These are phyloP conservation scores for Cantharellus anzutake DNA, from an alignment of 768 basidiomycete genomes.

Conservation along the genomic window DNA sequence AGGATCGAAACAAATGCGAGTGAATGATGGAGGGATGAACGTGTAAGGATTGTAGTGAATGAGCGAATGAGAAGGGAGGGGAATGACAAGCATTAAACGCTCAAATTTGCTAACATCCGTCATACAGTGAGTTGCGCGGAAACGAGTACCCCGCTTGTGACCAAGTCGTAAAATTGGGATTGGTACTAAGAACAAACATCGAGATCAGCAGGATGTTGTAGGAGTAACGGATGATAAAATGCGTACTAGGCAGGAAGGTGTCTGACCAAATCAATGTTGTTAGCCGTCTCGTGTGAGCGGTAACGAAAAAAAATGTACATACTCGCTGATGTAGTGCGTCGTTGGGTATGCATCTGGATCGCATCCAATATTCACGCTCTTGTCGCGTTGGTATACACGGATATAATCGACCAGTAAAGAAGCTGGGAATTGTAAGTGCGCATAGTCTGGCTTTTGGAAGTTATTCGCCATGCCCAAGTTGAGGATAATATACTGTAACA, in stretches of 20 bases:
- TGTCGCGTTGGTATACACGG: conserved; percentile 66
- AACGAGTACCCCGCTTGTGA: conserved; percentile 50
- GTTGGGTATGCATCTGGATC: conserved; percentile 67
- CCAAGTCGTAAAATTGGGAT: conserved; percentile 82
- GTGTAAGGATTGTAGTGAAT: too few relatives aligned
- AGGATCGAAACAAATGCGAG: too few relatives aligned
- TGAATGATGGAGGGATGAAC: too few relatives aligned
- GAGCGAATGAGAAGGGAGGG: too few relatives aligned
- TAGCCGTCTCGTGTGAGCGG: neutral
- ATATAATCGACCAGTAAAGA: conserved; percentile 81
- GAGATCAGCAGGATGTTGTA: neutral
- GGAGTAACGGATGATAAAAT: neutral
- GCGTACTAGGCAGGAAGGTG: conserved; percentile 38
- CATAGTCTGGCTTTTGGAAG: conserved; percentile 58
- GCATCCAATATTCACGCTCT: conserved; percentile 49
- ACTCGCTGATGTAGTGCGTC: conserved; percentile 34
- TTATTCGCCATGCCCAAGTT: conserved; percentile 66
- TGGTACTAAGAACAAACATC: conserved; percentile 12
- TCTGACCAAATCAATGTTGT: conserved; percentile 9
- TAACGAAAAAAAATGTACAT: conserved; percentile 1
- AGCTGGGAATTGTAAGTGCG: conserved; percentile 55
- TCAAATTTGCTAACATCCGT: conserved; percentile 16
- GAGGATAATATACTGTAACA: conserved; percentile 54
- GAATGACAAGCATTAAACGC: too few relatives aligned
- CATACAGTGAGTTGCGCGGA: conserved; percentile 39